phyloP scores from a whole-genome alignment of 768 basidiomycete genomes.

The Lentinula edodes region DNA sequence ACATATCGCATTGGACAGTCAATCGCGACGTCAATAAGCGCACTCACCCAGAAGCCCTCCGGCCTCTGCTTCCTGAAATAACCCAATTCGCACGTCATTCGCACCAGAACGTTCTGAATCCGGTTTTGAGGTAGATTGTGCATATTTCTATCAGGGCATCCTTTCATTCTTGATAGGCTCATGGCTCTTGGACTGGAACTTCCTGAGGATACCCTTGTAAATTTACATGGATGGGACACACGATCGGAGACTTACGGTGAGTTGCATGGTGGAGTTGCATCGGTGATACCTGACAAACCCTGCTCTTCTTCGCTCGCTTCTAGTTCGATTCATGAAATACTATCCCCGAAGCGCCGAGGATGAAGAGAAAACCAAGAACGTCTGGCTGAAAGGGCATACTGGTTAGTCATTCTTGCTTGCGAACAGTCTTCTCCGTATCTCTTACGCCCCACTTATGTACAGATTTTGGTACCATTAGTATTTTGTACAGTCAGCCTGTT shows the following conservation, averaged over 20 bases:
- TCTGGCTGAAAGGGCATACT: slow-evolving; percentile 49
- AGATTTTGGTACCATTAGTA: slow-evolving; percentile 41
- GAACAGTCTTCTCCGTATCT: not conserved
- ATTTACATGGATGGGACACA: slow-evolving; percentile 31
- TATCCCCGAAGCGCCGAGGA: slow-evolving; percentile 37
- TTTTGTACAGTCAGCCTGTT: slow-evolving; percentile 46
- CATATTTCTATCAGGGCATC: not conserved
- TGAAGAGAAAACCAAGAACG: slow-evolving; percentile 34
- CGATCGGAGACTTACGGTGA: slow-evolving; percentile 32
- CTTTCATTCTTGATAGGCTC: slow-evolving; percentile 18
- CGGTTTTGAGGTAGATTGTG: slow-evolving; percentile 22
- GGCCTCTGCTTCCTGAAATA: slow-evolving; percentile 23
- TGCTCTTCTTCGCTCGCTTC: not conserved
- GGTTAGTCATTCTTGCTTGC: slow-evolving; percentile 18
- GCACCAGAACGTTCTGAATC: slow-evolving; percentile 23
- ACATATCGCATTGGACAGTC: slow-evolving; percentile 16
- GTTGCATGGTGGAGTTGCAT: not conserved
- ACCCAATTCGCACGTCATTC: slow-evolving; percentile 18
- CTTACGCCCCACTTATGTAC: not conserved
- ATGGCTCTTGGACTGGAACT: slow-evolving; percentile 40
- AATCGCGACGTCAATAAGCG: slow-evolving; percentile 26
- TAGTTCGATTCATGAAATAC: slow-evolving; percentile 46
- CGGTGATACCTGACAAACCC: not conserved
- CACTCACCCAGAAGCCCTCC: slow-evolving; percentile 28
- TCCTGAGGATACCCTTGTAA: slow-evolving; percentile 38